These are phyloP conservation scores for Termitomyces sp. DNA, from an alignment of 768 basidiomycete species.

Conservation along the genomic window DNA sequence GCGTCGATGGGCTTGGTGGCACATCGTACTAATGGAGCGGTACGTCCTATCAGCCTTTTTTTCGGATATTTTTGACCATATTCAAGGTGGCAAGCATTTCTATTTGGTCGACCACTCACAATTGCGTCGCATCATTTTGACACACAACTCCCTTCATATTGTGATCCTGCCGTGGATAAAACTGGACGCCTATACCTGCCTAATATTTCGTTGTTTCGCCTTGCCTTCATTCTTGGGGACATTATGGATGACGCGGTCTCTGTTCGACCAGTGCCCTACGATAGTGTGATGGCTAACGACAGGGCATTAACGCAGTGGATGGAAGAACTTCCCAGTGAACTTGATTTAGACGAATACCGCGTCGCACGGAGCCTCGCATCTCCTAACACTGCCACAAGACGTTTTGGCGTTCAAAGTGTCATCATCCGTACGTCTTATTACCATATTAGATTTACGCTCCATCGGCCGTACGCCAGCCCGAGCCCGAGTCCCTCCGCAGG, in stretches of 20 bases:
- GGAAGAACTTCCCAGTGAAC: conserved; percentile 68
- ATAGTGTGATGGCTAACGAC: conserved; percentile 69
- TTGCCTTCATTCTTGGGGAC: conserved; percentile 77
- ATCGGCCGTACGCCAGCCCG: conserved; percentile 67
- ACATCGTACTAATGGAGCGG: conserved; percentile 78
- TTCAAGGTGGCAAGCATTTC: conserved; percentile 79
- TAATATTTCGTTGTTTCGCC: conserved; percentile 67
- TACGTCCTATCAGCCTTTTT: conserved; percentile 23
- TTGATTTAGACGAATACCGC: conserved; percentile 72
- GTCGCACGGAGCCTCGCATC: conserved; percentile 71
- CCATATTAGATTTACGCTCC: conserved; percentile 82
- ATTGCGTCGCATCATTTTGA: conserved; percentile 83
- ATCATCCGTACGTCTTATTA: conserved; percentile 74
- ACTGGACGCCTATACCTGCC: conserved; percentile 65
- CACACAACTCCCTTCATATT: conserved; percentile 68
- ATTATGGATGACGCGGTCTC: conserved; percentile 85
- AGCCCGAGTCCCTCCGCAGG: conserved; percentile 17
- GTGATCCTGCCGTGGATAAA: conserved; percentile 59
- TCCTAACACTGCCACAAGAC: conserved; percentile 48
- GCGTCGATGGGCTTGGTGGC: conserved; percentile 89
- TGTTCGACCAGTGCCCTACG: conserved; percentile 73
- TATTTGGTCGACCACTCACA: conserved; percentile 74
- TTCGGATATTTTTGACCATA: conserved; percentile 3
- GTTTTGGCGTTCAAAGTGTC: conserved; percentile 76
- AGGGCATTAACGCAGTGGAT: conserved; percentile 68